Evolutionary conservation across 805 yeast genomes (phyloP), one percentile per base, ranked within the genome.

Genomic region (Pachysolen tannophilus): DNA sequence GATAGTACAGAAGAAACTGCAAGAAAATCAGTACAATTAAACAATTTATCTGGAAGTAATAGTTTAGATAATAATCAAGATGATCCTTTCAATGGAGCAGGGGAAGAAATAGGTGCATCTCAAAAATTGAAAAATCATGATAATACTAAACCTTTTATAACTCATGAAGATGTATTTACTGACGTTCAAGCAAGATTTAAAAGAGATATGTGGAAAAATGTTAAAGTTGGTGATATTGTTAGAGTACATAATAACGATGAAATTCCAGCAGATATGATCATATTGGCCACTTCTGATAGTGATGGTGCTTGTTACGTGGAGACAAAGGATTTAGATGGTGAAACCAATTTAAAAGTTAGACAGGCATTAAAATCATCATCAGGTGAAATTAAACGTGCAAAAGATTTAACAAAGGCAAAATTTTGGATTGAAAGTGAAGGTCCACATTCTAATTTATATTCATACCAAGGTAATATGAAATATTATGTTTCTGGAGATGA

Each of bases 241-340:
- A 64, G 88, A 47, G 66, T 82, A 18, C 72, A 78, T 42, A 74
- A 75, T 44, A 77, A 82, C 49, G 92, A 82, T 50, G 90, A 82
- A 58, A 68, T 81, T 6, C 94, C 94, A 1, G 87, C 90, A 2
- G 94, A 82, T 56, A 53, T 77, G 10, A 63, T 81, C 31, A 54
- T 82, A 23, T 50, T 82, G 6, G 65, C 86, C 5, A 67, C 87
- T 3, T 74, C 84, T 21, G 86, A 80, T 49, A 55, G 65, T 2
- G 85, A 81, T 45, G 80, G 79, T 33, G 72, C 70, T 33, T 81
- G 88, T 56, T 69, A 63, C 42, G 61, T 82, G 21, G 94, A 78
- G 46, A 78, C 86, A 1, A 75, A 78, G 44, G 78, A 78, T 46
- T 58, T 79, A 37, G 86, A 78, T 47, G 86, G 86, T 43, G 94